Conservation (phyloP, 2,329 filamentous ascomycete species). For the Fusarium sacchari region DNA sequence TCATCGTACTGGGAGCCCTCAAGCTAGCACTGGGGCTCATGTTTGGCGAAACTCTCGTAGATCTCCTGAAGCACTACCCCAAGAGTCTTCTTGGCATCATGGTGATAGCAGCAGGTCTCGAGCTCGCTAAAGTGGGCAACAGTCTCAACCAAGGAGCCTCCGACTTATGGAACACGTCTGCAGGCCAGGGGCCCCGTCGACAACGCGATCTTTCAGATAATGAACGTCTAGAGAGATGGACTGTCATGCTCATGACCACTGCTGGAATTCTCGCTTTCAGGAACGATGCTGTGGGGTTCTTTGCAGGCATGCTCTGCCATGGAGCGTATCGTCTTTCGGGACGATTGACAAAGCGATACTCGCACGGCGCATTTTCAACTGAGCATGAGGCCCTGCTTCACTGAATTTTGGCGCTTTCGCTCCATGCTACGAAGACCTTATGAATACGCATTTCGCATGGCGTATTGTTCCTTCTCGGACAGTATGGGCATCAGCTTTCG, state of each 20-base stretch:
- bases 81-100: conserved; percentile 83
- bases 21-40: conserved; percentile 82
- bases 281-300: conserved; percentile 89
- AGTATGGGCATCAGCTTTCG: not conserved
- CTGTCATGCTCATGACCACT: conserved; percentile 88
- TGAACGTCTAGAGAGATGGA: conserved; percentile 81
- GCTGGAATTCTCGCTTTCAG: conserved; percentile 84
- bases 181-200: conserved; percentile 54
- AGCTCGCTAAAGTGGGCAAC: conserved; percentile 86
- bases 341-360: conserved; percentile 53
- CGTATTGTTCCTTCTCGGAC: not conserved
- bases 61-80: conserved; percentile 77
- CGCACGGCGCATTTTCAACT: conserved; percentile 27
- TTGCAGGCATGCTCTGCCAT: conserved; percentile 83
- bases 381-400: conserved; percentile 48
- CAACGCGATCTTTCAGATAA: conserved; percentile 68
- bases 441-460: not conserved
- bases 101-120: conserved; percentile 88
- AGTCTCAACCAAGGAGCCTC: conserved; percentile 78
- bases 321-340: conserved; percentile 68
- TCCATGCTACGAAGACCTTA: not conserved
- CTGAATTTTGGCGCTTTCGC: conserved; percentile 9
- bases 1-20: conserved; percentile 79
- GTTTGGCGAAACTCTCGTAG: conserved; percentile 78
- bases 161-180: conserved; percentile 65